phyloP scores from a whole-genome alignment of 495 filamentous ascomycete species.

The Aspergillus indologenus region DNA sequence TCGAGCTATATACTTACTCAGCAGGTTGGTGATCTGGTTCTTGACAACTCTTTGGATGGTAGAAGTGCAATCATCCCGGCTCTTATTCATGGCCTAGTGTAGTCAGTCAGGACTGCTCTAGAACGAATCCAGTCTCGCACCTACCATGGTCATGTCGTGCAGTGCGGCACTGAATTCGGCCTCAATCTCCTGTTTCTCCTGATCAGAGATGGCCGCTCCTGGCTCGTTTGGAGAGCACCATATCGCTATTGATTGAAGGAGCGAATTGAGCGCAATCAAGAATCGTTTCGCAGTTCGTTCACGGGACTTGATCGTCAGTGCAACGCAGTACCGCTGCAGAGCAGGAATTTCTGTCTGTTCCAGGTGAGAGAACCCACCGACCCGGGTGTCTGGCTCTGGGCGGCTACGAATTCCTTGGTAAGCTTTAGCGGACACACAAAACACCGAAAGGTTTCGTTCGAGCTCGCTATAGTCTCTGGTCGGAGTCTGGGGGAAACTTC shows the following conservation, averaged over 20 bases:
- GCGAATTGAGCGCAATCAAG: slow-evolving; percentile 45
- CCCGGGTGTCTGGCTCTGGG: slow-evolving; percentile 43
- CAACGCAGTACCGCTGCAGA: slow-evolving; percentile 54
- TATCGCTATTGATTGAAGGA: slow-evolving; percentile 25
- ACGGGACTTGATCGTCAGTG: slow-evolving; percentile 48
- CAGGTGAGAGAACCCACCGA: slow-evolving; percentile 43
- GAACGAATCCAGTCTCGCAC: not conserved
- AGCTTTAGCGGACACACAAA: slow-evolving; percentile 56
- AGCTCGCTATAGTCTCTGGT: slow-evolving; percentile 55
- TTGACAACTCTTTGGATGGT: not conserved
- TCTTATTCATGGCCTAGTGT: not conserved
- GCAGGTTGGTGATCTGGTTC: not conserved
- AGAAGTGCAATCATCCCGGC: not conserved
- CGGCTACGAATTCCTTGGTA: slow-evolving; percentile 60
- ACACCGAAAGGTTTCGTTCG: slow-evolving; percentile 53
- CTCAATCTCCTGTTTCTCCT: not conserved
- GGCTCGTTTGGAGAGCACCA: not conserved
- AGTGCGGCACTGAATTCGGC: not conserved
- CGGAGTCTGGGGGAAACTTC: not conserved
- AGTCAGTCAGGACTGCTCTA: not conserved
- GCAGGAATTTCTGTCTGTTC: slow-evolving; percentile 57
- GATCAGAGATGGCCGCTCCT: not conserved
- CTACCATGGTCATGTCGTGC: not conserved
- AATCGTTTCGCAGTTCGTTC: slow-evolving; percentile 40
- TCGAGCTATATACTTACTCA: slow-evolving; percentile 2